Conservation (phyloP, 768 basidiomycete genomes). For the Piloderma croceum region DNA sequence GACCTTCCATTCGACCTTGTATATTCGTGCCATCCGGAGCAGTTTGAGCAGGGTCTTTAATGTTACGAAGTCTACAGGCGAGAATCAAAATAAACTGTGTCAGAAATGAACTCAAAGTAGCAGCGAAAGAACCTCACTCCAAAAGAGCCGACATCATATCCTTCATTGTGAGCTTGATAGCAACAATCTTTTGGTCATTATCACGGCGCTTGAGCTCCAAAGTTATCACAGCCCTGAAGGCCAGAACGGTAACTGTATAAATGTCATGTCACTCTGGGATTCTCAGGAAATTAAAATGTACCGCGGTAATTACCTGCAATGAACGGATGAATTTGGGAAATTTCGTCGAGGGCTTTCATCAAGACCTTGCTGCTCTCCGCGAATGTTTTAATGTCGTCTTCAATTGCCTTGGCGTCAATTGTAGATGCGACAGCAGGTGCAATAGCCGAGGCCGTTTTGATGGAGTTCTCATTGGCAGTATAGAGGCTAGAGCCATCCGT, state of each 20-base stretch:
- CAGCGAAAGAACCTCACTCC: conserved; percentile 17
- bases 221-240: conserved; percentile 32
- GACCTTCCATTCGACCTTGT: conserved; percentile 27
- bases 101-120: too few species aligned
- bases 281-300: background rate
- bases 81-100: background rate
- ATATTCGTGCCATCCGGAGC: conserved; percentile 29
- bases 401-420: conserved; percentile 8
- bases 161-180: conserved; percentile 32
- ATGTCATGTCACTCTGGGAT: too few species aligned
- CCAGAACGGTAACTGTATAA: conserved; percentile 26
- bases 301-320: conserved; percentile 1
- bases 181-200: conserved; percentile 34
- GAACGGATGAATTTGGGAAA: conserved; percentile 24
- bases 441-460: background rate
- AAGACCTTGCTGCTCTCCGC: conserved; percentile 17
- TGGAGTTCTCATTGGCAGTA: conserved; percentile 5
- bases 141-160: conserved; percentile 33
- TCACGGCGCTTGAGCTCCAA: conserved; percentile 34
- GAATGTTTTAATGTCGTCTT: conserved; percentile 14
- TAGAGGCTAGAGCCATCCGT: too few species aligned
- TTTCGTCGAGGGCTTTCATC: conserved; percentile 21
- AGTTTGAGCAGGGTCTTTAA: conserved; percentile 23
- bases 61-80: conserved; percentile 23
- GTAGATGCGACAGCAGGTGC: conserved; percentile 4